phyloP scores from a whole-genome alignment of 2,329 filamentous ascomycete species.

The Arthroderma sp. region DNA sequence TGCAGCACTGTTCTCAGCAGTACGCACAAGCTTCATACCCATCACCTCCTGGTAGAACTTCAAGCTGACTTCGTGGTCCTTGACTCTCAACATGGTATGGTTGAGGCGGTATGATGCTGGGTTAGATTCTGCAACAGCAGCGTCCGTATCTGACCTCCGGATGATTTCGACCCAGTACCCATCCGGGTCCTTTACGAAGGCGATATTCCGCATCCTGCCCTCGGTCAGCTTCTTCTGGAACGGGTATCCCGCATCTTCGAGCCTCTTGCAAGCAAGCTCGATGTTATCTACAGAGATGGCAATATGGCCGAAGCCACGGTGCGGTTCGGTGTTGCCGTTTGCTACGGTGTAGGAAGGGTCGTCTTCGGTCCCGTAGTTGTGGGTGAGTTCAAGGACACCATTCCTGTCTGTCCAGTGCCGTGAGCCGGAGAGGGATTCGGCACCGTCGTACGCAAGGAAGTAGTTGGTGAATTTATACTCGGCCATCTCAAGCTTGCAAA shows the following conservation, averaged over 20 bases:
- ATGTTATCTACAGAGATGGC: constrained; percentile 75
- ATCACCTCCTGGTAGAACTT: constrained; percentile 75
- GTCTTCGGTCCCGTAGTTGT: constrained; percentile 78
- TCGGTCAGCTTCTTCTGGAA: constrained; percentile 94
- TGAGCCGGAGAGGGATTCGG: constrained; percentile 58
- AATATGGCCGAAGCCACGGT: constrained; percentile 73
- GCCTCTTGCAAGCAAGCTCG: constrained; percentile 74
- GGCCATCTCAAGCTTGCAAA: constrained; percentile 69
- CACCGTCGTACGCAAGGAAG: constrained; percentile 79
- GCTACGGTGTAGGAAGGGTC: constrained; percentile 67
- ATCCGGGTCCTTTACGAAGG: constrained; percentile 80
- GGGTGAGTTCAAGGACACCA: constrained; percentile 74
- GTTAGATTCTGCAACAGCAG: constrained; percentile 51
- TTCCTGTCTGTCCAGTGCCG: constrained; percentile 70
- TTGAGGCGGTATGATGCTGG: constrained; percentile 55
- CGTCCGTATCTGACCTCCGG: constrained; percentile 60
- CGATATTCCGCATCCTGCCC: constrained; percentile 75
- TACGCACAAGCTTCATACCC: constrained; percentile 74
- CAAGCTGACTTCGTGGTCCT: constrained; percentile 59
- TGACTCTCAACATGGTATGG: constrained; percentile 77
- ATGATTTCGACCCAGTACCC: constrained; percentile 54
- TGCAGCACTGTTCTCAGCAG: constrained; percentile 52
- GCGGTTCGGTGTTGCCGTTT: constrained; percentile 84
- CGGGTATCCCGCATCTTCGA: constrained; percentile 79
- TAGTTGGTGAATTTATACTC: constrained; percentile 91